Evolutionary conservation across 371 early-diverging fungal genomes (phyloP), one percentile per base, ranked within the genome.

Genomic region (Circinella minor): DNA sequence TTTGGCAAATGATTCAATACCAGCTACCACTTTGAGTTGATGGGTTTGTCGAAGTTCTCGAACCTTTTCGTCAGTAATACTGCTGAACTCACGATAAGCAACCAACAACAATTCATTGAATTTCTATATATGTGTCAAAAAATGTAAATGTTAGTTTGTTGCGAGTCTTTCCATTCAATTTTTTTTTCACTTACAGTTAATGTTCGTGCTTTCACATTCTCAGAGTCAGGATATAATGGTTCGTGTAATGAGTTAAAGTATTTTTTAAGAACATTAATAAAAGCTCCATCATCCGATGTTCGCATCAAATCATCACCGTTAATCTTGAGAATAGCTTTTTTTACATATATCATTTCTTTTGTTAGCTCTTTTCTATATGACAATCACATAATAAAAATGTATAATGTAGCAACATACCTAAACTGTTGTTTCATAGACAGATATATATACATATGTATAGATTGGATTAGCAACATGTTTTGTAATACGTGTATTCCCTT

Each of bases 11-110:
- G 90, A 90, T 74, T 97, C 96, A 64, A 98, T 91, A 36, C 94
- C 92, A 64, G 97, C 97, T 37, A 96, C 93, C 2, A 98, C 95
- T 74, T 94, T 94, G 61, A 97, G 89, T 76, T 96, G 96, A 70
- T 92, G 91, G 18, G 90, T 88, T 63, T 91, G 90, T 36, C 99
- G 90, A 55, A 96, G 80, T 54, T 96, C 96, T 0, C 83, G 83
- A 14, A 99, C 86, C 73, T 86, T 81, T 10, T 91, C 92, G 39
- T 91, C 87, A 3, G 93, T 95, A 8, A 99, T 89, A 49, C 78
- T 77, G 37, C 93, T 90, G 76, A 97, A 99, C 67, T 98, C 98
- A 61, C 92, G 91, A 75, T 93, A 95, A 10, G 99, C 98, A 5
- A 94, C 89, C 36, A 91, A 78, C 84, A 98, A 89, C 20, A 98